Base-by-base conservation (phyloP, 1,284 basidiomycete genomes). In the Melampsora americana region DNA sequence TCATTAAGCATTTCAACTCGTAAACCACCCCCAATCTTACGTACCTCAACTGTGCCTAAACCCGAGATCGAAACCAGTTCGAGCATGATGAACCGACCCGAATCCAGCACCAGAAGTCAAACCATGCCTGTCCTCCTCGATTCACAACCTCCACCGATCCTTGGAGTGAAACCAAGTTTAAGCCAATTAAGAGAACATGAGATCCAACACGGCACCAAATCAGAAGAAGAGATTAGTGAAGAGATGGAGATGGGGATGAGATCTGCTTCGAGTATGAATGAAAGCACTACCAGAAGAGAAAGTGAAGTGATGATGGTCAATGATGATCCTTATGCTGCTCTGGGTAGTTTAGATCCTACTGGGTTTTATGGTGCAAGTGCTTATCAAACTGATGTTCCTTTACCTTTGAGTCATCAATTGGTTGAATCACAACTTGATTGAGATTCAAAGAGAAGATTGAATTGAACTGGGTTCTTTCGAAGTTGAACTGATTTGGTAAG, bases 1-100 rank as follows among this genome's bases (percentile, higher is more conserved):
- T 78, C 80, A 5, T 44, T 80, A 46, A 73, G 77, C 26, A 48
- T 79, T 30, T 64, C 78, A 2, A 60, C 56, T 23, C 73, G 73
- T 18, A 59, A 56, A 26, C 73, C 73, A 32, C 73, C 73, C 20
- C 66, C 66, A 5, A 30, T 76, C 50, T 16, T 56, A 23, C 53
- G 46, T 14, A 61, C 66, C 16, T 46, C 67, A 39, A 76, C 66
- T 39, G 66, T 56, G 12, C 73, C 73, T 20, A 76, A 64, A 56
- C 59, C 73, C n/a, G 39, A 44, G 14, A 20, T 4, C 30, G n/a
- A 26, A 18, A 14, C 3, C 12, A 53, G 50, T 53, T 5, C 50
- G 23, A 26, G 12, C 12, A 12, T 26, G 4, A 5, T 14, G 12
- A 3, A 4, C 6, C 5, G 4, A 26, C 60, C 23, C 4, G 23